Evolutionary conservation across 1,139 yeast genomes (phyloP).

Genomic region (Zygoascus hellenicus): DNA sequence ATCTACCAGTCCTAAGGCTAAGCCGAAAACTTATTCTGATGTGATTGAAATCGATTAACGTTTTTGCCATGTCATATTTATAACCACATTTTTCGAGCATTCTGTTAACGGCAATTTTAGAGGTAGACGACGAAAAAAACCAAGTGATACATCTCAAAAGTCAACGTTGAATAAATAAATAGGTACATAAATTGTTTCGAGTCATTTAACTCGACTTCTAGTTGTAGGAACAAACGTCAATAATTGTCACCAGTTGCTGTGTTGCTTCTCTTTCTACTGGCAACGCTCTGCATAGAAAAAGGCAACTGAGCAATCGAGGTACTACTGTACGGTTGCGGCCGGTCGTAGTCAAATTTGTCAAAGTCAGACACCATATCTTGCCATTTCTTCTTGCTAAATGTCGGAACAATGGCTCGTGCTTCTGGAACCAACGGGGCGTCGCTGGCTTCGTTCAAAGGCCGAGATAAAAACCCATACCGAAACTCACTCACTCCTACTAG

Average conservation of each 20-base stretch:
- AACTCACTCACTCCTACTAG: slow-evolving; percentile 46
- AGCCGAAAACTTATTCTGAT: slow-evolving; percentile 45
- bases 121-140: neutral
- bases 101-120: neutral
- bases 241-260: neutral
- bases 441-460: slow-evolving; percentile 34
- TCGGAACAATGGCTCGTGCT: neutral
- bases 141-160: neutral
- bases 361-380: neutral
- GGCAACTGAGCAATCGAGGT: slow-evolving; percentile 13
- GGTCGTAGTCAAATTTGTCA: slow-evolving; percentile 1
- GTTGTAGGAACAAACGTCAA: neutral
- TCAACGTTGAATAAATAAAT: neutral
- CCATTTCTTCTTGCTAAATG: neutral
- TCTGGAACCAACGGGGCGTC: neutral
- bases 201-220: too few species aligned
- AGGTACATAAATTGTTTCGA: too few species aligned
- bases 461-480: slow-evolving; percentile 45
- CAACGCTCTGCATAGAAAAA: slow-evolving; percentile 17
- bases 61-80: neutral
- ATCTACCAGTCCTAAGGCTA: slow-evolving; percentile 26
- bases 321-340: neutral
- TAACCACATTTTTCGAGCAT: neutral
- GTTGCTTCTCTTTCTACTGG: slow-evolving; percentile 10
- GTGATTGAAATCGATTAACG: slow-evolving; percentile 67